Percentiles rank a stretch among this genome's conserved stretches.
phyloP scores from a whole-genome alignment of 306 rosid species.

The Alnus glutinosa region DNA sequence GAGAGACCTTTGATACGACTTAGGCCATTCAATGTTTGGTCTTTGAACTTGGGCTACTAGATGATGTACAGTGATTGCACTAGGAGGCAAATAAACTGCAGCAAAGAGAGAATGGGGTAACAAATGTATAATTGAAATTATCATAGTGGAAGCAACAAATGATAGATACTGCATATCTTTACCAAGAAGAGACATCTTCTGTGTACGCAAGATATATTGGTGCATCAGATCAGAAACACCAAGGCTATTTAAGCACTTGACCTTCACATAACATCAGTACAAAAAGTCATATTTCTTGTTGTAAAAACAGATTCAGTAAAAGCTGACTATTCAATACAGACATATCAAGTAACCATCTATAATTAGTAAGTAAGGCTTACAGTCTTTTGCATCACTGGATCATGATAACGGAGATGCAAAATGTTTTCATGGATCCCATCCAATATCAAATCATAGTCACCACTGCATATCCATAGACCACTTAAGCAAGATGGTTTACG shows the following conservation, averaged over 20 bases:
- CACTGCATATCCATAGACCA: constrained; percentile 55
- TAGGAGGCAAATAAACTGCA: constrained; percentile 70
- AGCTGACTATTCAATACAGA: constrained; percentile 19
- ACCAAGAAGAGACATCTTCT: constrained; percentile 71
- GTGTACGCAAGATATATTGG: constrained; percentile 72
- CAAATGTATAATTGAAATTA: constrained; percentile 24
- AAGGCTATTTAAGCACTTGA: constrained; percentile 73
- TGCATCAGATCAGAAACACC: constrained; percentile 73
- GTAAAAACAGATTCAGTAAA: constrained; percentile 28
- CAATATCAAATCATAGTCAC: constrained; percentile 79
- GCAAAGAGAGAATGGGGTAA: constrained; percentile 23
- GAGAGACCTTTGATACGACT: constrained; percentile 72
- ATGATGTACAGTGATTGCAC: constrained; percentile 61
- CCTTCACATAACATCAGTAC: constrained; percentile 48
- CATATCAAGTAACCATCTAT: constrained; percentile 20
- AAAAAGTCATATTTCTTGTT: constrained; percentile 29
- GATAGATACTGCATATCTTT: constrained; percentile 30
- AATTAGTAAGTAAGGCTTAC: constrained; percentile 47
- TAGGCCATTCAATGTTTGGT: constrained; percentile 94
- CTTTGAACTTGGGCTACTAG: constrained; percentile 85
- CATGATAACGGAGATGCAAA: constrained; percentile 86
- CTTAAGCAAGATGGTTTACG: constrained; percentile 10
- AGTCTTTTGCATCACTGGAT: constrained; percentile 90
- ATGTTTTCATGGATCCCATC: constrained; percentile 95
- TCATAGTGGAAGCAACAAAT: constrained; percentile 8